Conservation (phyloP, 371 early-diverging fungal species). For the Haplosporangium sp. region DNA sequence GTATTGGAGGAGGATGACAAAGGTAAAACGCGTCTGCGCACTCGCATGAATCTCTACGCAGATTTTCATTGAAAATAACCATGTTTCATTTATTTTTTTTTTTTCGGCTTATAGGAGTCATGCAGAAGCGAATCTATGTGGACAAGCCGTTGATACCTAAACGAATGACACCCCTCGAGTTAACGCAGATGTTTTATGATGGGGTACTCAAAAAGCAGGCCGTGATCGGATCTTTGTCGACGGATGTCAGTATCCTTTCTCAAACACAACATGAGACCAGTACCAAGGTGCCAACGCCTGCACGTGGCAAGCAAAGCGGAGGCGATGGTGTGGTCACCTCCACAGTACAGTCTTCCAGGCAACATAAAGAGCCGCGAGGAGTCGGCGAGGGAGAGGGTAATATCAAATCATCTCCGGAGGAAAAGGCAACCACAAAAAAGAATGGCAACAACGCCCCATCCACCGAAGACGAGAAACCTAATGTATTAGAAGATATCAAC, state of each 20-base stretch:
- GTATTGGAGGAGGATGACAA: conserved; percentile 33
- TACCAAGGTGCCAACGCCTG: not conserved
- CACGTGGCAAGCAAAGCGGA: not conserved
- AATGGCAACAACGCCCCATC: not conserved
- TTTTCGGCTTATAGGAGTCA: conserved; percentile 18
- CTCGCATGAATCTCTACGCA: not conserved
- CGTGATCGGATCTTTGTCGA: conserved; percentile 21
- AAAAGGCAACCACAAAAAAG: no score
- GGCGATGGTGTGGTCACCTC: not conserved
- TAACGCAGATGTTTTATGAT: conserved; percentile 50
- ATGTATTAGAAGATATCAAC: no score
- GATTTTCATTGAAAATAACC: not conserved
- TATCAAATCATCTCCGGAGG: no score
- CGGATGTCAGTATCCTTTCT: conserved; percentile 16
- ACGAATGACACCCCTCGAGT: conserved; percentile 35
- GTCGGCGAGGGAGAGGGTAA: not conserved
- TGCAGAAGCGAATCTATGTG: conserved; percentile 39
- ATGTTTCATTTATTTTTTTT: not conserved
- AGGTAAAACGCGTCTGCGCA: conserved; percentile 10
- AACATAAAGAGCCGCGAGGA: not conserved
- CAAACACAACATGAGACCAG: not conserved
- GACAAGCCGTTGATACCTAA: conserved; percentile 50
- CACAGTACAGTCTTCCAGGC: not conserved
- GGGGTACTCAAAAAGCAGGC: conserved; percentile 38
- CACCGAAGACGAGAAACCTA: not conserved